Conservation (phyloP, 1,284 basidiomycete species). For the Schizophyllum amplum region DNA sequence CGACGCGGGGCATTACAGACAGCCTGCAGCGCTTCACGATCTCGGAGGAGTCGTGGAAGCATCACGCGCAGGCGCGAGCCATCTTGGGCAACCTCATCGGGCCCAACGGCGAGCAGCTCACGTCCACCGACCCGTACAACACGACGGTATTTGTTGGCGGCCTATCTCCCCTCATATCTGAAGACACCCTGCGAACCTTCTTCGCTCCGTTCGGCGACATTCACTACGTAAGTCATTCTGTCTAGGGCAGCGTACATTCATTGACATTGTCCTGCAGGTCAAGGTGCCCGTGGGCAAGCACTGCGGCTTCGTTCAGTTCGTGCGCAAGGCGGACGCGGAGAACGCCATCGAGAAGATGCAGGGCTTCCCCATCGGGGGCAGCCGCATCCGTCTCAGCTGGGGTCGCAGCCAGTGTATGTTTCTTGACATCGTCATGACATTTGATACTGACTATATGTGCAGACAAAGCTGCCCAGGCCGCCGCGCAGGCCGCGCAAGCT, state of each 20-base stretch:
- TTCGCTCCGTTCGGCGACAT: constrained; percentile 89
- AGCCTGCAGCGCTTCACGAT: constrained; percentile 22
- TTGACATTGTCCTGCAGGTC: constrained; percentile 41
- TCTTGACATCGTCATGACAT: not conserved
- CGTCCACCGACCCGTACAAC: constrained; percentile 83
- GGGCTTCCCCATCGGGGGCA: constrained; percentile 88
- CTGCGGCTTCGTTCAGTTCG: constrained; percentile 94
- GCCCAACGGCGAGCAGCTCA: constrained; percentile 76
- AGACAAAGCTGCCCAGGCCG: constrained; percentile 85
- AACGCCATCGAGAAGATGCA: constrained; percentile 94
- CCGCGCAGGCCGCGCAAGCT: constrained; percentile 72
- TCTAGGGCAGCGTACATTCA: not conserved
- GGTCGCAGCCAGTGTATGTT: constrained; percentile 81
- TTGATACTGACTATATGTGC: constrained; percentile 7
- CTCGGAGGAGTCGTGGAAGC: constrained; percentile 74
- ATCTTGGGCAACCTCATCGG: constrained; percentile 75
- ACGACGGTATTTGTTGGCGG: constrained; percentile 92
- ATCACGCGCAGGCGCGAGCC: constrained; percentile 71
- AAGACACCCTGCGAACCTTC: constrained; percentile 82
- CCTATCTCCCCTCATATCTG: constrained; percentile 75
- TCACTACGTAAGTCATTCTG: constrained; percentile 62
- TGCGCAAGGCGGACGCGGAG: constrained; percentile 86
- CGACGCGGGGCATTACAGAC: constrained; percentile 13
- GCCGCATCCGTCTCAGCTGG: constrained; percentile 87
- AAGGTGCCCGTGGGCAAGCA: constrained; percentile 95